Evolutionary conservation across 441 rosid species (phyloP).

Genomic region (Corymbia citriodora): DNA sequence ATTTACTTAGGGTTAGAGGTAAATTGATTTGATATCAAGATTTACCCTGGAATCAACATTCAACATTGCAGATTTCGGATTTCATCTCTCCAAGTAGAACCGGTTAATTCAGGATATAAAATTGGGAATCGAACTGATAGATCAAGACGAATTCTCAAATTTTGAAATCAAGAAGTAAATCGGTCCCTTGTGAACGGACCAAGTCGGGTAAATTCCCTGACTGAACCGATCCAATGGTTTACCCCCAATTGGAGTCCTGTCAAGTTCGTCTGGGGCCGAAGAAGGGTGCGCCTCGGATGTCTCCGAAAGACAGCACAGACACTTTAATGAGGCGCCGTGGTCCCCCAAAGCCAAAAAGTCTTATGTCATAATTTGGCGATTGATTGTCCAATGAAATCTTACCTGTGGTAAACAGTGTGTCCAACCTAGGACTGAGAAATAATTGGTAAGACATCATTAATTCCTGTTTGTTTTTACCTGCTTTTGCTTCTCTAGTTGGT

Average conservation of each 20-base stretch:
- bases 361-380: background rate
- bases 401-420: background rate
- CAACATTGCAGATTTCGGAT: background rate
- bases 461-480: background rate
- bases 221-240: background rate
- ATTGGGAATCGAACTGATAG: accelerated
- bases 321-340: background rate
- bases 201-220: background rate
- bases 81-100: background rate
- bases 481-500: background rate
- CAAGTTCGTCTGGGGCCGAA: background rate
- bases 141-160: accelerated
- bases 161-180: background rate
- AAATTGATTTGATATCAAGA: background rate
- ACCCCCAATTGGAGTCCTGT: background rate
- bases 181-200: background rate
- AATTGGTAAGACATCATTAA: background rate
- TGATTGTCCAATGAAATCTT: background rate
- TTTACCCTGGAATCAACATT: background rate
- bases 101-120: background rate
- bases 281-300: background rate
- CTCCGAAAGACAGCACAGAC: background rate
- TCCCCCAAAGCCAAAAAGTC: background rate
- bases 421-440: background rate
- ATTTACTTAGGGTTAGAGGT: background rate